These are phyloP conservation scores for Peronospora destructor DNA, from an alignment of 352 stramenopile genomes.

Conservation along the genomic window DNA sequence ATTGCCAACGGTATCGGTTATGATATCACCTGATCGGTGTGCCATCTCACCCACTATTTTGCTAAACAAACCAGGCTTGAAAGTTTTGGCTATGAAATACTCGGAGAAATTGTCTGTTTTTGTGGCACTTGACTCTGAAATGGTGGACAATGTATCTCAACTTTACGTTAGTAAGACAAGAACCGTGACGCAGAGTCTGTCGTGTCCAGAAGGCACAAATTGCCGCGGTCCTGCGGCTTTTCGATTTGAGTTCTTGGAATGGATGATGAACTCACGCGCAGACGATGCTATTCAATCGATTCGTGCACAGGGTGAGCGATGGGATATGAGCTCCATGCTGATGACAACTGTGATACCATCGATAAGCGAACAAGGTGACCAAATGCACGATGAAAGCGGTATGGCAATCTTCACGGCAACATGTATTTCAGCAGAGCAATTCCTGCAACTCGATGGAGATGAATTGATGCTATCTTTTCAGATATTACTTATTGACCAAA, in stretches of 20 bases:
- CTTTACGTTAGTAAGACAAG: constrained; percentile 72
- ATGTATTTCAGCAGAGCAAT: constrained; percentile 38
- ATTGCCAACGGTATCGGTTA: constrained; percentile 49
- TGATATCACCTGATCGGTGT: constrained; percentile 37
- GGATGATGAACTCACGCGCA: constrained; percentile 63
- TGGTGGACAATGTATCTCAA: constrained; percentile 66
- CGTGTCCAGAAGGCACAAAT: constrained; percentile 63
- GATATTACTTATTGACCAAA: constrained; percentile 75
- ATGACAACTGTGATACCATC: constrained; percentile 41
- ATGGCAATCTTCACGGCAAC: constrained; percentile 1
- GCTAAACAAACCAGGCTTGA: constrained; percentile 61
- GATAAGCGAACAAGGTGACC: constrained; percentile 31
- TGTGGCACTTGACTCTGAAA: constrained; percentile 65
- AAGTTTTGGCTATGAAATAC: constrained; percentile 66
- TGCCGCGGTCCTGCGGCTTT: constrained; percentile 61
- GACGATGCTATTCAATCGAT: constrained; percentile 64
- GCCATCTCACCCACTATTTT: constrained; percentile 50
- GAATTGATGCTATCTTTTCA: constrained; percentile 69
- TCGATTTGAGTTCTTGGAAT: constrained; percentile 80
- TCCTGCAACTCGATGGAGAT: constrained; percentile 61
- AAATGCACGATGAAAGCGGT: constrained; percentile 5
- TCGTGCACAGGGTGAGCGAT: constrained; percentile 54
- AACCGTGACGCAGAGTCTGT: constrained; percentile 58
- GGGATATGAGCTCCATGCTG: constrained; percentile 69
- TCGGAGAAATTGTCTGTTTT: constrained; percentile 78